Base-by-base conservation (phyloP, 345 rosid species). In the Brassica carinata region DNA sequence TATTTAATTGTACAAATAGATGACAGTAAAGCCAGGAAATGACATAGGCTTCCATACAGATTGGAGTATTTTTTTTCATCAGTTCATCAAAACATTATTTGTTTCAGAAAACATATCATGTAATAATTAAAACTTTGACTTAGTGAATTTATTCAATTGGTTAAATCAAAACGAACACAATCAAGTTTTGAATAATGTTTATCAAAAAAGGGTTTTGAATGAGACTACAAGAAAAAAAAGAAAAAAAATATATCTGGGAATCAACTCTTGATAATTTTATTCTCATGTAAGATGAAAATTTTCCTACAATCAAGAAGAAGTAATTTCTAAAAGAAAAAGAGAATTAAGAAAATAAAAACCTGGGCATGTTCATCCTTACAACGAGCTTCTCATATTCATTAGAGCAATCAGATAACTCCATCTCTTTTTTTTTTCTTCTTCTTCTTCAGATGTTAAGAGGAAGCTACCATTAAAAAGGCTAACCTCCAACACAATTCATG, bases 311-410 rank as follows among this genome's bases (percentile, higher is more conserved):
- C 26, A 13, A 26, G 2, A 63, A 8, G 64, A 59, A 59, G 19
- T 11, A 57, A 48, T 23, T 23, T 23, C 26, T 23, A 23, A 0
- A 23, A n/a, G 5, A 3, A 29, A 70, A 14, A 71, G 6, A 9
- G 17, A 5, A 53, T 5, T n/a, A 19, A 53, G 5, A 53, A 15
- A 17, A 59, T 18, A 66, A 75, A 15, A 65, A 96, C 98, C 97
- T 96, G 80, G 99, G 99, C 76, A 94, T 93, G 79, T 82, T 90
- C 96, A 96, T 89, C 84, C 97, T 85, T 19, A 79, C 86, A 30
- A 93, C 88, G 69, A 96, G 98, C 89, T 96, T 96, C 87, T 96
- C 94, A 79, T 90, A 96, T 85, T 96, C 99, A 83, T 93, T 91
- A 69, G 90, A 79, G 71, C 85, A 89, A 81, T 92, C 87, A 75